Percentiles rank a stretch among this genome's conserved stretches.
phyloP scores from a whole-genome alignment of 2,329 filamentous ascomycete genomes.

The Paecilomyces dactylethromorphus region DNA sequence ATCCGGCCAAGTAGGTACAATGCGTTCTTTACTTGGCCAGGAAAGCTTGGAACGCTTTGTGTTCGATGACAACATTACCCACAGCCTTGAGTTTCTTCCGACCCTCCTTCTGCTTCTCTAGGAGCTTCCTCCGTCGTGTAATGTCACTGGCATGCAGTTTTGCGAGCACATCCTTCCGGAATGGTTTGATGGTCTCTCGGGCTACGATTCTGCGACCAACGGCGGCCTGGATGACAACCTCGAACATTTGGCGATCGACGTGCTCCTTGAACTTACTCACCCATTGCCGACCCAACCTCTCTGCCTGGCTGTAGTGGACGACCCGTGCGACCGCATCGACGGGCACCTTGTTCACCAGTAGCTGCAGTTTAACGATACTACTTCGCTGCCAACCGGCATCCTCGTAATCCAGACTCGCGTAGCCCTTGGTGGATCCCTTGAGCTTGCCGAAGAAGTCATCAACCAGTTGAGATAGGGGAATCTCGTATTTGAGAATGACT shows the following conservation, averaged over 20 bases:
- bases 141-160: conserved; percentile 93
- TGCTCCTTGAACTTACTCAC: conserved; percentile 96
- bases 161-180: conserved; percentile 86
- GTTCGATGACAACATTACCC: conserved; percentile 92
- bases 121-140: conserved; percentile 70
- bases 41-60: conserved; percentile 91
- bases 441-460: conserved; percentile 97
- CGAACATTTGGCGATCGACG: conserved; percentile 94
- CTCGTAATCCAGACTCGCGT: conserved; percentile 94
- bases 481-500: conserved; percentile 87
- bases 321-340: conserved; percentile 94
- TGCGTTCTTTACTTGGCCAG: conserved; percentile 60
- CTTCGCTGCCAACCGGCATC: conserved; percentile 81
- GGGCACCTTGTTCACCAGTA: conserved; percentile 86
- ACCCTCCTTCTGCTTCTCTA: conserved; percentile 96
- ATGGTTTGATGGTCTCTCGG: conserved; percentile 91
- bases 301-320: conserved; percentile 73
- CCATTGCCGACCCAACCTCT: conserved; percentile 77
- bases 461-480: conserved; percentile 83
- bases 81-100: conserved; percentile 71
- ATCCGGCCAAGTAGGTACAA: not conserved
- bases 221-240: conserved; percentile 89
- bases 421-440: conserved; percentile 89
- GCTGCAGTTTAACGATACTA: conserved; percentile 78
- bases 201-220: conserved; percentile 78